phyloP scores from a whole-genome alignment of 192 early-diverging fungal species.

The Mortierella claussenii region DNA sequence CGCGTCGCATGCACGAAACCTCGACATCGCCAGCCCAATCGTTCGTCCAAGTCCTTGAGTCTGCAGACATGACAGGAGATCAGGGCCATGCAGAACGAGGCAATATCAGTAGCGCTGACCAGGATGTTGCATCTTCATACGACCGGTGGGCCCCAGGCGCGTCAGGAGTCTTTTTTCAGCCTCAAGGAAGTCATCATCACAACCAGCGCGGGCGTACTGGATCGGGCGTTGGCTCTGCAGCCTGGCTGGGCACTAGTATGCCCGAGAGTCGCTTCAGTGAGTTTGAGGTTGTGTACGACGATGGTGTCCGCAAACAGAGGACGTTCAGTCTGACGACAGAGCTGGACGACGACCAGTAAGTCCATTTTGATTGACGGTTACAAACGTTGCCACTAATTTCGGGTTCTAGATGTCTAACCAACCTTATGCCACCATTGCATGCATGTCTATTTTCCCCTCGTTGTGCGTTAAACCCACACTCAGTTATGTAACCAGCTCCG shows the following conservation, averaged over 20 bases:
- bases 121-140: background rate
- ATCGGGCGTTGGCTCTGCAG: constrained; percentile 8
- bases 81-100: no score
- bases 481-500: no score
- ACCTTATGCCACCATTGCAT: no score
- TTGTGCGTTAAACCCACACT: no score
- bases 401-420: no score
- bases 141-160: constrained; percentile 13
- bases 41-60: constrained; percentile 21
- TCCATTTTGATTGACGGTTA: background rate
- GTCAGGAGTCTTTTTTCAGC: constrained; percentile 26
- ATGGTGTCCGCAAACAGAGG: constrained; percentile 48
- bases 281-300: constrained; percentile 52
- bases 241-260: constrained; percentile 33
- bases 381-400: no score
- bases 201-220: constrained; percentile 4
- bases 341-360: constrained; percentile 28
- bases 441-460: no score
- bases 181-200: constrained; percentile 9
- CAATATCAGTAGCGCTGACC: background rate
- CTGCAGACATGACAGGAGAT: background rate
- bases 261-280: constrained; percentile 47
- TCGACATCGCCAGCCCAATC: constrained; percentile 21
- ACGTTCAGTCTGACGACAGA: constrained; percentile 48
- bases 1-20: constrained; percentile 13